Conservation (phyloP, 768 basidiomycete species). For the Lactarius vividus region DNA sequence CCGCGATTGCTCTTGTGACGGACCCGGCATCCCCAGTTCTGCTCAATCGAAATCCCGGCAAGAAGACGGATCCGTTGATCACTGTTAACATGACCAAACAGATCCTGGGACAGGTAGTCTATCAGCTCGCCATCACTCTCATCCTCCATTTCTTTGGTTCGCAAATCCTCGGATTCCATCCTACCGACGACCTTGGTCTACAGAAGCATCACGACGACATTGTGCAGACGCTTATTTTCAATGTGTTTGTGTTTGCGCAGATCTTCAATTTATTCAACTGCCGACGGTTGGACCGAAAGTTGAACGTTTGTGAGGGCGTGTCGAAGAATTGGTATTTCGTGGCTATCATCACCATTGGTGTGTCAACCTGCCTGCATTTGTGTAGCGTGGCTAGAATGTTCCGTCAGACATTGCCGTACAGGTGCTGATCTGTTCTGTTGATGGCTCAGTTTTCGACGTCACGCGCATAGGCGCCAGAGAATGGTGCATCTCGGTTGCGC, state of each 20-base stretch:
- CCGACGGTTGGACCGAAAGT: conserved; percentile 75
- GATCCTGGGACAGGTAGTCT: conserved; percentile 85
- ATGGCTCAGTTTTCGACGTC: conserved; percentile 89
- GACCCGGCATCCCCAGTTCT: conserved; percentile 83
- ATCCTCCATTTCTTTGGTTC: conserved; percentile 85
- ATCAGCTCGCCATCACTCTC: conserved; percentile 80
- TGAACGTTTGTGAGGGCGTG: conserved; percentile 90
- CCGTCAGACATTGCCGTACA: conserved; percentile 79
- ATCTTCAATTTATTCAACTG: conserved; percentile 96
- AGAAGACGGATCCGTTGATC: conserved; percentile 85
- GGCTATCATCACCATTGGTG: conserved; percentile 79
- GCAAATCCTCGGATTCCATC: conserved; percentile 60
- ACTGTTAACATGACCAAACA: conserved; percentile 95
- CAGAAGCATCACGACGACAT: conserved; percentile 43
- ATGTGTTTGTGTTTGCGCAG: conserved; percentile 95
- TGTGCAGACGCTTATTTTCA: conserved; percentile 90
- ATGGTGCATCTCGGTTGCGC: conserved; percentile 90
- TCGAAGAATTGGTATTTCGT: conserved; percentile 81
- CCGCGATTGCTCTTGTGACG: conserved; percentile 94
- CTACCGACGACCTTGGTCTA: conserved; percentile 32
- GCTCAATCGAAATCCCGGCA: conserved; percentile 88
- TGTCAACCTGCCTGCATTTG: conserved; percentile 28
- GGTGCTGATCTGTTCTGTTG: conserved; percentile 85
- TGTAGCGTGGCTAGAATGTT: conserved; percentile 11
- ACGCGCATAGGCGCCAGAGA: conserved; percentile 72